Evolutionary conservation across 345 rosid species (phyloP).

Genomic region (Lepidium aucheri): DNA sequence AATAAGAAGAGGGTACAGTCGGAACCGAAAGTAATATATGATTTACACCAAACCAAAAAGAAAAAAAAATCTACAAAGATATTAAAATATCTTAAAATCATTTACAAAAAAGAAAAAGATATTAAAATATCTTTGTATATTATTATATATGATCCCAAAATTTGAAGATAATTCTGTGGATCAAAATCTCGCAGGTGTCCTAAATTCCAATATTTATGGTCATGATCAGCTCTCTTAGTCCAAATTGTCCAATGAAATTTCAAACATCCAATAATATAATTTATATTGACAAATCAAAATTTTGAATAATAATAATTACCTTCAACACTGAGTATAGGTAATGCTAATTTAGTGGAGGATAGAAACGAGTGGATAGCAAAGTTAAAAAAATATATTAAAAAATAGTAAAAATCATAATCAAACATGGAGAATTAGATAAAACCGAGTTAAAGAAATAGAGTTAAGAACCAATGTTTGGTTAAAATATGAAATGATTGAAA

Average conservation of each 20-base stretch:
- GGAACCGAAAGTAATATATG: neutral
- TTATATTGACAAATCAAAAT: neutral
- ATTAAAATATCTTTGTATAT: too few species aligned
- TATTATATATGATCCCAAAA: neutral
- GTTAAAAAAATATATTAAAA: neutral
- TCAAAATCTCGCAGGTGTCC: conserved; percentile 4
- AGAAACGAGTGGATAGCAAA: conserved; percentile 20
- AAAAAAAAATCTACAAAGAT: neutral
- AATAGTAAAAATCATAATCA: neutral
- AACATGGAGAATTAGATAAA: neutral
- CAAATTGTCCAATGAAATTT: neutral
- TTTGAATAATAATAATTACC: neutral
- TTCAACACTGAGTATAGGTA: neutral
- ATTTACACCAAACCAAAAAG: neutral
- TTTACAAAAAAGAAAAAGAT: too few species aligned
- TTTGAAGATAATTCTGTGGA: neutral
- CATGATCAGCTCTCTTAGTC: neutral
- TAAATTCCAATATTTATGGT: neutral
- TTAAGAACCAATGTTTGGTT: conserved; percentile 22
- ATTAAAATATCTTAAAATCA: too few species aligned
- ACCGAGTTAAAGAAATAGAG: neutral
- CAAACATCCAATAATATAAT: neutral
- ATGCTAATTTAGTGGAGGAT: conserved; percentile 18
- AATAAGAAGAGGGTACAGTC: neutral
- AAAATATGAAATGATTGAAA: neutral